phyloP scores from a whole-genome alignment of 2,329 filamentous ascomycete genomes.

The Stachybotrys echinatus region DNA sequence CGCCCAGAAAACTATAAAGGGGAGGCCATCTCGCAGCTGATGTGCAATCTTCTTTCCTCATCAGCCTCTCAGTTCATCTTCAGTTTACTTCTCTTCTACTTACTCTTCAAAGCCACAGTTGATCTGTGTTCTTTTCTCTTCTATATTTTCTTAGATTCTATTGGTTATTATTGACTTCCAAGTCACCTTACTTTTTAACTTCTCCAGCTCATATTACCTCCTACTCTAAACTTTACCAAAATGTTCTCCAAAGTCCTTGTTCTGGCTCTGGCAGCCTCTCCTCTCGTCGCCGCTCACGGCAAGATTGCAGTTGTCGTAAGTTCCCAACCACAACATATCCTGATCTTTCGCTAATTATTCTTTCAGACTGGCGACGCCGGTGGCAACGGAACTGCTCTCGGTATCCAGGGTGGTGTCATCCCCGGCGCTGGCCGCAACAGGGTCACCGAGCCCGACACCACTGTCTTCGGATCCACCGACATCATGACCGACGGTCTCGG shows the following conservation, averaged over 20 bases:
- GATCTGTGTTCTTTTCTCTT: neutral
- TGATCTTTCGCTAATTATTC: neutral
- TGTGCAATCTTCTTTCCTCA: neutral
- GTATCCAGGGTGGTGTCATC: conserved; percentile 31
- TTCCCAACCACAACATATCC: neutral
- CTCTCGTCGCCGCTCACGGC: conserved; percentile 22
- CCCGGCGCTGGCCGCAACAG: conserved; percentile 33
- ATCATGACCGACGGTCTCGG: conserved; percentile 32
- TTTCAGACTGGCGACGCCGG: conserved; percentile 22
- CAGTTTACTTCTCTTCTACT: neutral
- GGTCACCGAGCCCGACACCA: conserved; percentile 38
- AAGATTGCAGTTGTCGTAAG: conserved; percentile 15
- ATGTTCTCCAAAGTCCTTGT: conserved; percentile 1
- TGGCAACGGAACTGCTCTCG: conserved; percentile 32
- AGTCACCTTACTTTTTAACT: neutral
- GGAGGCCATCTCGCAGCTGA: neutral
- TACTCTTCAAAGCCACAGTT: neutral
- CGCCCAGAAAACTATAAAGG: neutral
- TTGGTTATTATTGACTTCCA: neutral
- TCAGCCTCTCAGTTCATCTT: neutral
- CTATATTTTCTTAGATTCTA: neutral
- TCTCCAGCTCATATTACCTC: neutral
- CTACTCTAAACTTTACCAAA: neutral
- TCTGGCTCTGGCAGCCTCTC: conserved; percentile 15
- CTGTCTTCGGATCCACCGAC: conserved; percentile 31